Evolutionary conservation across 495 filamentous ascomycete species (phyloP).

Genomic region (Polyplosphaeria fusca): DNA sequence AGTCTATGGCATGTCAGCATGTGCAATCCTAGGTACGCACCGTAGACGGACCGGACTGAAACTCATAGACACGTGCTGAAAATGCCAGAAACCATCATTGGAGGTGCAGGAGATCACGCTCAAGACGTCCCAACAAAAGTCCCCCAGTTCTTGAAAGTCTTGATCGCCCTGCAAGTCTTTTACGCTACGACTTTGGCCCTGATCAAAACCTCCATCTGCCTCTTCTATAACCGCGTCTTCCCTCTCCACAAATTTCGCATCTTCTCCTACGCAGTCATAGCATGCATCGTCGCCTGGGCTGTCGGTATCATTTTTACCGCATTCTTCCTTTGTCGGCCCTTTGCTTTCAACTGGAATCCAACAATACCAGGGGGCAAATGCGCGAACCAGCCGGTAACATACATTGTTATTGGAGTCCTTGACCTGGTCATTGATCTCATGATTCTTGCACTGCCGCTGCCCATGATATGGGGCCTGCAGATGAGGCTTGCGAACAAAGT

Average conservation of each 20-base stretch:
- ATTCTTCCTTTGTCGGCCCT: slow-evolving; percentile 16
- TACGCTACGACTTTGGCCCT: slow-evolving; percentile 9
- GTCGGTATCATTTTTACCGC: slow-evolving; percentile 2
- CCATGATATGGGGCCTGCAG: slow-evolving; percentile 13
- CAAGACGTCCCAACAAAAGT: too few relatives aligned
- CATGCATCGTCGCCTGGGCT: slow-evolving; percentile 1
- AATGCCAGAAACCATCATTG: too few relatives aligned
- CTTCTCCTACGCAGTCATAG: slow-evolving; percentile 2
- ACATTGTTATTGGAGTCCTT: not conserved
- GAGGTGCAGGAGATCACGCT: too few relatives aligned
- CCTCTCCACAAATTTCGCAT: slow-evolving; percentile 6
- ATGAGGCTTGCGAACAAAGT: slow-evolving; percentile 9
- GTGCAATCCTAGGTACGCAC: not conserved
- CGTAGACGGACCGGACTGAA: too few relatives aligned
- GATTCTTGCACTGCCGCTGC: slow-evolving; percentile 1
- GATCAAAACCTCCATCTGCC: slow-evolving; percentile 17
- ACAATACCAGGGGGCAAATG: not conserved
- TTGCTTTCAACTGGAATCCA: slow-evolving; percentile 19
- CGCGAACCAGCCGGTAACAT: slow-evolving; percentile 5
- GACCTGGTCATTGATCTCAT: not conserved
- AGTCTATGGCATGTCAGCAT: slow-evolving; percentile 1
- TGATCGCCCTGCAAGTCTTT: slow-evolving; percentile 1
- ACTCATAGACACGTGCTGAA: too few relatives aligned
- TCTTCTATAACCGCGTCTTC: slow-evolving; percentile 26
- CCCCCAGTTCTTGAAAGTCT: slow-evolving; percentile 28